Evolutionary conservation across 163 green algal species (phyloP).

Genomic region (Volvox carteri): DNA sequence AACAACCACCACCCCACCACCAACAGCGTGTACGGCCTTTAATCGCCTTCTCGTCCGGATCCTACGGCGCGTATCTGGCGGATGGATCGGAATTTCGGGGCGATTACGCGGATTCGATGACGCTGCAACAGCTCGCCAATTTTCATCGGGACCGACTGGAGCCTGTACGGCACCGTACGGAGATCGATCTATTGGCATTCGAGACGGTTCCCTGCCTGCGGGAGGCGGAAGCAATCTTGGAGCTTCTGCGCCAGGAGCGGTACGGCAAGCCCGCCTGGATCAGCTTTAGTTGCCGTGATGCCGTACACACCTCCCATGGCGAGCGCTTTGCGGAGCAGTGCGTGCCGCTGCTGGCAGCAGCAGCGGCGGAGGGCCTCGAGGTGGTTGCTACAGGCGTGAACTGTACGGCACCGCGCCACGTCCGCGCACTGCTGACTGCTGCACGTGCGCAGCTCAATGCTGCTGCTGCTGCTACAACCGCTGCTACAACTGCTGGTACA

Average conservation of each 20-base stretch:
- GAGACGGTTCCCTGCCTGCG: slow-evolving; percentile 62
- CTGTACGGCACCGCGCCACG: slow-evolving; percentile 54
- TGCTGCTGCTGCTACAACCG: background rate
- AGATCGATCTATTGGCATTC: slow-evolving; percentile 62
- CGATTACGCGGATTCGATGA: slow-evolving; percentile 50
- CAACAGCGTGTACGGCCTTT: slow-evolving; percentile 6
- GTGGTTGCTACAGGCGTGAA: slow-evolving; percentile 57
- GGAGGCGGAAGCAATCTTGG: slow-evolving; percentile 45
- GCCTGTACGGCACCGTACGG: slow-evolving; percentile 45
- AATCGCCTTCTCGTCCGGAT: slow-evolving; percentile 54
- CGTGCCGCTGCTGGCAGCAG: slow-evolving; percentile 37
- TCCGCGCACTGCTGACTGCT: slow-evolving; percentile 37
- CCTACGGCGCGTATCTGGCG: slow-evolving; percentile 56
- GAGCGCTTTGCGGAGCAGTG: slow-evolving; percentile 47
- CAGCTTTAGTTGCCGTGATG: slow-evolving; percentile 59
- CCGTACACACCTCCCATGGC: slow-evolving; percentile 40
- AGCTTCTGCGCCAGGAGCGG: slow-evolving; percentile 28
- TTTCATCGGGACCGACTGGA: slow-evolving; percentile 53
- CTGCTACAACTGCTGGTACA: no score
- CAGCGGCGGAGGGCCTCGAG: slow-evolving; percentile 35
- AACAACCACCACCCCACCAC: background rate
- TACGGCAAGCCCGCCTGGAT: slow-evolving; percentile 59
- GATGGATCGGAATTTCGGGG: slow-evolving; percentile 65
- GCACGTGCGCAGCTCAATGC: slow-evolving; percentile 11
- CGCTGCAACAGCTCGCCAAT: slow-evolving; percentile 48